Evolutionary conservation across 768 basidiomycete genomes (phyloP).

Genomic region (Sporobolomyces pararoseus): DNA sequence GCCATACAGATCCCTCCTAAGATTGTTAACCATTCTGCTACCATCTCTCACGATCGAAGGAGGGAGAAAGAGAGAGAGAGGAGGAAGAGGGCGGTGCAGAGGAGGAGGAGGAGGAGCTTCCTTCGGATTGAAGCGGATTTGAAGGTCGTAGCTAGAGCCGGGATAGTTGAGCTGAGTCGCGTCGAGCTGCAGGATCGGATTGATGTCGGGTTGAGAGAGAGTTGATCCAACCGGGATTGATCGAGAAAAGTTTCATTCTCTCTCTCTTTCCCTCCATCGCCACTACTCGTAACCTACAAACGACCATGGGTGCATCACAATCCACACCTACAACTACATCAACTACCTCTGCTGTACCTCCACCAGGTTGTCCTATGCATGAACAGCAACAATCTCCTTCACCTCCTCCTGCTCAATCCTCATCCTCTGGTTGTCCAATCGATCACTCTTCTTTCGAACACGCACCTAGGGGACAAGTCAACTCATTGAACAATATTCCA

Average conservation of each 20-base stretch:
- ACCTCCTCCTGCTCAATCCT: constrained; percentile 10
- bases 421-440: constrained; percentile 24
- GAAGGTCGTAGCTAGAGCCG: too few species aligned
- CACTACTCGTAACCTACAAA: not conserved
- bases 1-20: constrained; percentile 27
- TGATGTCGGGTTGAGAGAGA: too few species aligned
- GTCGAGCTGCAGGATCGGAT: too few species aligned
- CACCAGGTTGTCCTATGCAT: constrained; percentile 48
- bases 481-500: constrained; percentile 83
- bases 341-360: too few species aligned
- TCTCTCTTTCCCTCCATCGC: not conserved
- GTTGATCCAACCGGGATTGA: not conserved
- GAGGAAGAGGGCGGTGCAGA: not conserved
- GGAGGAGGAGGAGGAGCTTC: too few species aligned
- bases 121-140: too few species aligned
- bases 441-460: constrained; percentile 22
- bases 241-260: not conserved
- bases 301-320: constrained; percentile 30
- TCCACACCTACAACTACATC: constrained; percentile 5
- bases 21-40: not conserved
- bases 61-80: not conserved
- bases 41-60: not conserved
- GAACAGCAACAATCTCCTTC: not conserved
- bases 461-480: constrained; percentile 51
- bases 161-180: too few species aligned